phyloP scores from a whole-genome alignment of 257 asterid genomes.

The Misopates orontium region DNA sequence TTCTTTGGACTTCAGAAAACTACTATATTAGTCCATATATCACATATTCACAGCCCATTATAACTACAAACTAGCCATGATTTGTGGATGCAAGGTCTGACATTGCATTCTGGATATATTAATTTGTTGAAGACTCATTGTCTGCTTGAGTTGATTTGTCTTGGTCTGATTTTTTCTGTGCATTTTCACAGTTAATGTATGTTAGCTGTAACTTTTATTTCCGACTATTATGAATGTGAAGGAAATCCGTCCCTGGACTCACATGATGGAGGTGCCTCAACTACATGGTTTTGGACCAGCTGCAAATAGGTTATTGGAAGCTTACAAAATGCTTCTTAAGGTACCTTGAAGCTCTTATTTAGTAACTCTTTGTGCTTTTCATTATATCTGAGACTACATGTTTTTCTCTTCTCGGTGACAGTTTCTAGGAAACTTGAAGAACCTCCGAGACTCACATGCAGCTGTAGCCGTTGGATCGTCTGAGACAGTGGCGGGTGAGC shows the following conservation, averaged over 20 bases:
- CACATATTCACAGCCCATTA: too few species aligned
- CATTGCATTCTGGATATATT: too few species aligned
- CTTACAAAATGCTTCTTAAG: slow-evolving; percentile 97
- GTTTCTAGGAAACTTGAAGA: slow-evolving; percentile 94
- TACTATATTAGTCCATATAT: too few species aligned
- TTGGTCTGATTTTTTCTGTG: not conserved
- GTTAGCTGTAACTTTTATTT: slow-evolving; percentile 11
- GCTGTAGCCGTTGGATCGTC: slow-evolving; percentile 86
- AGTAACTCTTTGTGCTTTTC: slow-evolving; percentile 19
- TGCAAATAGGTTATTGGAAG: slow-evolving; percentile 91
- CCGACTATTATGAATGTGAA: slow-evolving; percentile 31
- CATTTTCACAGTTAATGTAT: not conserved
- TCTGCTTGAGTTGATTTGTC: slow-evolving; percentile 12
- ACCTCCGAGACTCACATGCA: slow-evolving; percentile 89
- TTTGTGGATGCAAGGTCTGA: too few species aligned
- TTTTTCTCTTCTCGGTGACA: slow-evolving; percentile 21
- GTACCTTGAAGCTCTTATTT: slow-evolving; percentile 37
- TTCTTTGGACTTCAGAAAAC: too few species aligned
- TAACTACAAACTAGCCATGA: too few species aligned
- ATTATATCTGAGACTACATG: not conserved
- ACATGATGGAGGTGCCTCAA: slow-evolving; percentile 99
- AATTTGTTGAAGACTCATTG: slow-evolving; percentile 9
- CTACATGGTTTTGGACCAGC: slow-evolving; percentile 99
- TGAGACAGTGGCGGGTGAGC: slow-evolving; percentile 82
- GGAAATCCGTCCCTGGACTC: slow-evolving; percentile 99